Conservation (phyloP, 441 rosid genomes). For the Raphanus hybrid region DNA sequence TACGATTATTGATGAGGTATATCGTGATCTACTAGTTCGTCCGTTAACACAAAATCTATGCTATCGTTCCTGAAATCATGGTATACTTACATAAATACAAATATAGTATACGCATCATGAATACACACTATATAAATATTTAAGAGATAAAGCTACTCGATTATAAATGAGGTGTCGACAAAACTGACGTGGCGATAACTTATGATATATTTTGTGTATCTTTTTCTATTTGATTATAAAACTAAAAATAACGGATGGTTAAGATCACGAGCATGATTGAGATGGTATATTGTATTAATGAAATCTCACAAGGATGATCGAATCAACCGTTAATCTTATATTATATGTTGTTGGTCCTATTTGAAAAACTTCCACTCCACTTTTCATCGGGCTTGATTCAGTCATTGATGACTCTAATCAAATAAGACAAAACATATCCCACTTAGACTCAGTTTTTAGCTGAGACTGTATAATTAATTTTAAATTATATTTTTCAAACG, state of each 20-base stretch:
- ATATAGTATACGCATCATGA: neutral
- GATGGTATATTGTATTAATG: neutral
- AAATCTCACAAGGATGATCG: constrained; percentile 31
- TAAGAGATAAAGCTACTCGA: constrained; percentile 23
- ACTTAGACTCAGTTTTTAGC: constrained; percentile 14
- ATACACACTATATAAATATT: constrained; percentile 20
- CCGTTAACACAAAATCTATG: constrained; percentile 13
- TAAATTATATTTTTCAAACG: neutral
- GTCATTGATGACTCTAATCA: constrained; percentile 42
- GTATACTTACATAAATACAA: neutral
- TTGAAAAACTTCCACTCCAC: neutral
- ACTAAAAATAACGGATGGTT: constrained; percentile 17
- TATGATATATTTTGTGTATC: constrained; percentile 20
- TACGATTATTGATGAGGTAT: constrained; percentile 22
- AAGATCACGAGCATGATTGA: constrained; percentile 37
- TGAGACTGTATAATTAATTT: neutral
- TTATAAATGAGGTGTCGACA: constrained; percentile 35
- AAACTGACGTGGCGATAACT: constrained; percentile 43
- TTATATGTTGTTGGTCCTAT: neutral
- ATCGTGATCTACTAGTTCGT: constrained; percentile 32
- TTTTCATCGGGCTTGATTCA: constrained; percentile 17
- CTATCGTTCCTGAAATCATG: constrained; percentile 1
- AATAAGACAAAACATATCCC: constrained; percentile 25
- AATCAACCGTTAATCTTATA: constrained; percentile 37
- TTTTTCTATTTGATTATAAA: constrained; percentile 20